Evolutionary conservation across 305 asterid species (phyloP).

Genomic region (Salvia sclarea): DNA sequence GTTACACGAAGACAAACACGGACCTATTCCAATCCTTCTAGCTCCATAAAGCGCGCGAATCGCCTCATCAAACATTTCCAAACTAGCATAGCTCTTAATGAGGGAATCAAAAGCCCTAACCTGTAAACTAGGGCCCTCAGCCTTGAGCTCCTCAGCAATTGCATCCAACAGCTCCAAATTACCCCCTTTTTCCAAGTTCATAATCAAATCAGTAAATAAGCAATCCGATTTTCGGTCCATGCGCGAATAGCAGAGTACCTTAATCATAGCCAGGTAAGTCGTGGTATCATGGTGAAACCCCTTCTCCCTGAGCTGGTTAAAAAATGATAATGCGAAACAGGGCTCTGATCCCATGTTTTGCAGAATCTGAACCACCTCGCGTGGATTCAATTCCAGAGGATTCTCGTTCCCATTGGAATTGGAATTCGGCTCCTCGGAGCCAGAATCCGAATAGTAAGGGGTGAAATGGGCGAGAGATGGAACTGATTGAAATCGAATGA

Average conservation of each 20-base stretch:
- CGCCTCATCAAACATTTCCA: slow-evolving; percentile 78
- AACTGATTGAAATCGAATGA: slow-evolving; percentile 46
- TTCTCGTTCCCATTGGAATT: background rate
- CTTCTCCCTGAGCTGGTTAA: slow-evolving; percentile 41
- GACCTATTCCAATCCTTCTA: slow-evolving; percentile 47
- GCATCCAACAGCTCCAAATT: slow-evolving; percentile 68
- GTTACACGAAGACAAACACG: slow-evolving; percentile 59
- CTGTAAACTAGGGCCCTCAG: slow-evolving; percentile 45
- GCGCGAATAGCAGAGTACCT: slow-evolving; percentile 62
- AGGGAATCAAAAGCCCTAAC: slow-evolving; percentile 56
- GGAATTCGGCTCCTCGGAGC: slow-evolving; percentile 47
- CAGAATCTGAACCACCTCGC: slow-evolving; percentile 53
- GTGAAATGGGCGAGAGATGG: slow-evolving; percentile 64
- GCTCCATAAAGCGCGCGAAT: slow-evolving; percentile 45
- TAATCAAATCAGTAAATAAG: slow-evolving; percentile 51
- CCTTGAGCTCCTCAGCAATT: too few relatives aligned
- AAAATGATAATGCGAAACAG: slow-evolving; percentile 45
- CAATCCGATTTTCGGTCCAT: slow-evolving; percentile 49
- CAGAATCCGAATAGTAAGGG: slow-evolving; percentile 52
- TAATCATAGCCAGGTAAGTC: slow-evolving; percentile 58
- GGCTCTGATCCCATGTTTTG: slow-evolving; percentile 55
- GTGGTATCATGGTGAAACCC: slow-evolving; percentile 57
- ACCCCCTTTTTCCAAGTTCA: slow-evolving; percentile 40
- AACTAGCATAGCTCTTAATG: slow-evolving; percentile 58
- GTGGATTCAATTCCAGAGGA: slow-evolving; percentile 37